Evolutionary conservation across 75 land plant species (phyloP), one percentile per base, ranked within the genome.

Genomic region (Pseudotsuga menziesii): DNA sequence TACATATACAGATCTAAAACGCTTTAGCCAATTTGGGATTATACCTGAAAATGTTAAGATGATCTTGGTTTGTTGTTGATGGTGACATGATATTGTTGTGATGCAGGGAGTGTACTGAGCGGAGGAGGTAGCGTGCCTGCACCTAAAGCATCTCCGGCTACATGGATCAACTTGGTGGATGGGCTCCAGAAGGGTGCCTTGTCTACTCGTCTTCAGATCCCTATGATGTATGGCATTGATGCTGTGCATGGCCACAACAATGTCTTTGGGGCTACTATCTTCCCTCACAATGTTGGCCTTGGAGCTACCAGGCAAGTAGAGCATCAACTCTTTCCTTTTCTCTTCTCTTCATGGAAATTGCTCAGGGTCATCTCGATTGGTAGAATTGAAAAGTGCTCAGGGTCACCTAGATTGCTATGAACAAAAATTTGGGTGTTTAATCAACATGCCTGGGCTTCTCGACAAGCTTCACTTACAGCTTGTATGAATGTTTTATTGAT

Each of bases 151-250:
- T 54, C 84, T 23, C 78, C 89, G 0, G 61, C 22, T 32, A 78
- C 60, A 32, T 93, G 96, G 96, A 75, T 82, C 2, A 76, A 88
- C 74, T 87, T 93, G 91, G 78, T 92, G 13, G 87, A 89, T 73
- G 84, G 63, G 35, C 81, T 89, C 72, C 94, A 93, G 64, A 85
- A 78, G 27, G 88, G 82, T 0, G 83, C 92, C 22, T 29, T 91
- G 8, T 57, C 81, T 23, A 91, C 86, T 2, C 80, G 92, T n/a
- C 80, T 89, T 55, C 89, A 80, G 20, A 91, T 93, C n/a, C 96
- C 96, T 12, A 79, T 91, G 76, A 79, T 93, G 0, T 91, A 93
- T 78, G 94, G 89, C 29, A 83, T 83, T 32, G 90, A 88, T 59
- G 88, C 85, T 27, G 83, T 86, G 29, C 90, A 88, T 78, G 88